Evolutionary conservation across 2,329 filamentous ascomycete genomes (phyloP).

Genomic region (Cladophialophora exuberans): DNA sequence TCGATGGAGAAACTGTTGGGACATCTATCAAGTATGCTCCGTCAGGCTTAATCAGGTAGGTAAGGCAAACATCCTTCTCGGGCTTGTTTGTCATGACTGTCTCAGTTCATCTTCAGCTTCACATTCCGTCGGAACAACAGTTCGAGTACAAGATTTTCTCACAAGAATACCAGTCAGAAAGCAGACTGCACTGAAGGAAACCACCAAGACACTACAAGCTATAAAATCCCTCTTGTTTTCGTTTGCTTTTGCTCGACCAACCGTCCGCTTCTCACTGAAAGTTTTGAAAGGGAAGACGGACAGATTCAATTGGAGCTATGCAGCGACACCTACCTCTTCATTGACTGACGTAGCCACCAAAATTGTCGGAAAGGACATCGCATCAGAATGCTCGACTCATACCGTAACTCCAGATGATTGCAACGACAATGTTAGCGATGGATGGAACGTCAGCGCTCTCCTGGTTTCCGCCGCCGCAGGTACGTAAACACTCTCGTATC

Average conservation of each 20-base stretch:
- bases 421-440: conserved; percentile 23
- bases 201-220: conserved; percentile 53
- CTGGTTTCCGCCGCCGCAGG: conserved; percentile 44
- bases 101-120: conserved; percentile 50
- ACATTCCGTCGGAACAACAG: conserved; percentile 63
- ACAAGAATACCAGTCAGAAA: conserved; percentile 62
- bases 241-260: conserved; percentile 63
- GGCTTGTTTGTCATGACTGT: conserved; percentile 30
- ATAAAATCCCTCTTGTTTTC: conserved; percentile 59
- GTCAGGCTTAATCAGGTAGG: conserved; percentile 53
- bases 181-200: conserved; percentile 57
- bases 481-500: neutral
- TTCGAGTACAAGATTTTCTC: conserved; percentile 61
- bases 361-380: conserved; percentile 57
- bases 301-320: conserved; percentile 63
- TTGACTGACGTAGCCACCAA: conserved; percentile 60
- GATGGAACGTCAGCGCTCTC: conserved; percentile 52
- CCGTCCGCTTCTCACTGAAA: conserved; percentile 59
- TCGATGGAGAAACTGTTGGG: conserved; percentile 60
- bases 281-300: conserved; percentile 64
- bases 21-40: conserved; percentile 54
- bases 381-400: conserved; percentile 50
- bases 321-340: conserved; percentile 49
- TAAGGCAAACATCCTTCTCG: conserved; percentile 7
- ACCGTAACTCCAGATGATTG: conserved; percentile 37